Evolutionary conservation across 2,329 filamentous ascomycete species (phyloP).

Genomic region (Neoarthrinium moseri): DNA sequence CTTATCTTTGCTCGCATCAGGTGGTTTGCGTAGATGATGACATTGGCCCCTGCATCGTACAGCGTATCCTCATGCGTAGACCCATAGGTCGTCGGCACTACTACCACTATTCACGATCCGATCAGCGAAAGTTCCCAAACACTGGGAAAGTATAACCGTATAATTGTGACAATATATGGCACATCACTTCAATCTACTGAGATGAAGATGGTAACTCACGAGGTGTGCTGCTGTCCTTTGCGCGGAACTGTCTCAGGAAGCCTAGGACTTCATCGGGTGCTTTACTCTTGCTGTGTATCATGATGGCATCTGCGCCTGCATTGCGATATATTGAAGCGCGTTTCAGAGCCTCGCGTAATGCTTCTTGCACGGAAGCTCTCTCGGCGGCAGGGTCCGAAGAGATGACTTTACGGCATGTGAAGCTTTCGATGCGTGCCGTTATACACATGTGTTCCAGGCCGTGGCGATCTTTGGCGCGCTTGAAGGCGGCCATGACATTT

Average conservation of each 20-base stretch:
- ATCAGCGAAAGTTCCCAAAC: no score
- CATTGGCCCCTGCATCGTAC: constrained; percentile 11
- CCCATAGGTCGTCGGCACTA: background rate
- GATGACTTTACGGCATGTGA: background rate
- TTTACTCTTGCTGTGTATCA: constrained; percentile 9
- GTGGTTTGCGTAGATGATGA: constrained; percentile 13
- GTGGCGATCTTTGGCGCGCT: background rate
- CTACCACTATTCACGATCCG: no score
- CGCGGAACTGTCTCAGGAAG: constrained; percentile 4
- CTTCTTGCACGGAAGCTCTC: background rate
- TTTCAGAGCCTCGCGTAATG: background rate
- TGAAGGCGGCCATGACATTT: no score
- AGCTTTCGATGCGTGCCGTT: background rate
- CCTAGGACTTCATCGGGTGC: constrained; percentile 1
- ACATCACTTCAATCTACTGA: no score
- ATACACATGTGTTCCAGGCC: background rate
- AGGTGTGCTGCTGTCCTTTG: background rate
- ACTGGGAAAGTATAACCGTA: no score
- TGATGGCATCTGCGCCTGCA: constrained; percentile 7
- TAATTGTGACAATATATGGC: no score
- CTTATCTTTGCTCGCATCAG: constrained; percentile 10
- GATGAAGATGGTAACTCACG: no score
- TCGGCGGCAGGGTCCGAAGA: background rate
- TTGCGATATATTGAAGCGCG: constrained; percentile 1
- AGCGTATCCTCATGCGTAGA: background rate